Conservation (phyloP, 2,329 filamentous ascomycete genomes). For the Trichophyton rubrum region DNA sequence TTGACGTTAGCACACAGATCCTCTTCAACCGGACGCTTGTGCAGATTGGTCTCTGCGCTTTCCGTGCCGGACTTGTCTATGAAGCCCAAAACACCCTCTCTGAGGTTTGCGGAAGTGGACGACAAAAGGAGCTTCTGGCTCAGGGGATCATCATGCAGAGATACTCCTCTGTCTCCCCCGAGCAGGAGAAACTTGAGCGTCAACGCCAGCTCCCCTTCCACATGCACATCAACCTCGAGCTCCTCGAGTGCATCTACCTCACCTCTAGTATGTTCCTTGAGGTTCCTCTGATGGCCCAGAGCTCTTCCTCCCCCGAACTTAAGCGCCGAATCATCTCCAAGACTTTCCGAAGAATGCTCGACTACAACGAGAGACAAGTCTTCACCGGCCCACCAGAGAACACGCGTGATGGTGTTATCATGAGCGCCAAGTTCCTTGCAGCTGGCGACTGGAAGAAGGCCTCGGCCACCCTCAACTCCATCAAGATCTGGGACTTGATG, state of each 20-base stretch:
- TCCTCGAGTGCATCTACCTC: slow-evolving; percentile 95
- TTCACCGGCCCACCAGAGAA: slow-evolving; percentile 98
- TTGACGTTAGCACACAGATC: slow-evolving; percentile 94
- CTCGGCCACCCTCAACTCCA: slow-evolving; percentile 82
- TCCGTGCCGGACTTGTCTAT: slow-evolving; percentile 92
- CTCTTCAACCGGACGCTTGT: slow-evolving; percentile 97
- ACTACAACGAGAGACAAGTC: slow-evolving; percentile 98
- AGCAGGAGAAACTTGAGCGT: slow-evolving; percentile 94
- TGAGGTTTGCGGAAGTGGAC: slow-evolving; percentile 93
- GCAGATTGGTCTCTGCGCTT: slow-evolving; percentile 94
- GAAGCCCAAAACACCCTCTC: slow-evolving; percentile 95
- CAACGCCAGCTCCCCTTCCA: slow-evolving; percentile 98
- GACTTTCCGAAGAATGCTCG: slow-evolving; percentile 96
- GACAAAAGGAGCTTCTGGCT: slow-evolving; percentile 93
- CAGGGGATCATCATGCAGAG: slow-evolving; percentile 98
- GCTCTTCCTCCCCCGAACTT: slow-evolving; percentile 88
- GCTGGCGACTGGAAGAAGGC: slow-evolving; percentile 98
- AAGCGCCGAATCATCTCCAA: slow-evolving; percentile 98
- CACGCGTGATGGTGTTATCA: slow-evolving; percentile 98
- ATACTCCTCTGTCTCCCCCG: slow-evolving; percentile 88
- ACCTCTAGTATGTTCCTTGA: slow-evolving; percentile 99
- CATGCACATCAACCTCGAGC: slow-evolving; percentile 99
- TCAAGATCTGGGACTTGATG: slow-evolving; percentile 99
- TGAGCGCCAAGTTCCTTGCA: slow-evolving; percentile 91
- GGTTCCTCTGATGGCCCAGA: slow-evolving; percentile 92